A percentile compares a stretch with the other conserved stretches of the same genome.
phyloP scores from a whole-genome alignment of 2,329 filamentous ascomycete species.

The Alternaria alternata region DNA sequence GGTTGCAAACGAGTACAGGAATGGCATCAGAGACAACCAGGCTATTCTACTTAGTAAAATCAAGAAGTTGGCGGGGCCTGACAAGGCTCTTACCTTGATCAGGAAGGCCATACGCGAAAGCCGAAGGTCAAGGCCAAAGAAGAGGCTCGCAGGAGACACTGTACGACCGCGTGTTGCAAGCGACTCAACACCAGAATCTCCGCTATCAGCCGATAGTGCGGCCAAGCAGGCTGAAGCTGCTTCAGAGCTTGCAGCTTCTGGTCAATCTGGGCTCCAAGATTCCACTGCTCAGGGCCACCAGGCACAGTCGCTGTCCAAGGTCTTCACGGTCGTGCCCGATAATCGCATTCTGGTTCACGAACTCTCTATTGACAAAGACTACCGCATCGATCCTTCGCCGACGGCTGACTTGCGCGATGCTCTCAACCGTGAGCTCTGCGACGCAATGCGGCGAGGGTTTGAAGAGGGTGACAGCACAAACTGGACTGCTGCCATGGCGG shows the following conservation, averaged over 20 bases:
- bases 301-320: conserved; percentile 58
- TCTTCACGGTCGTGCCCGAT: conserved; percentile 71
- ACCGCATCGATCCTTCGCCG: conserved; percentile 69
- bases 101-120: conserved; percentile 77
- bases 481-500: conserved; percentile 75
- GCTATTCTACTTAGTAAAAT: conserved; percentile 80
- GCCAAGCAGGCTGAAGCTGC: conserved; percentile 50
- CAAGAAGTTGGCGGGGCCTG: conserved; percentile 76
- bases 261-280: conserved; percentile 14
- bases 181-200: conserved; percentile 40
- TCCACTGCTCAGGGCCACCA: conserved; percentile 42
- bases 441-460: conserved; percentile 68
- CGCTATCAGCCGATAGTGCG: conserved; percentile 36
- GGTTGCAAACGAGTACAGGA: conserved; percentile 77
- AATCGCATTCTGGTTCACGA: conserved; percentile 82
- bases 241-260: conserved; percentile 41
- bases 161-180: conserved; percentile 73
- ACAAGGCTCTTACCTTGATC: conserved; percentile 75
- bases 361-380: conserved; percentile 80
- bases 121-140: conserved; percentile 69
- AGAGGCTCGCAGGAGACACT: conserved; percentile 70
- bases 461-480: conserved; percentile 70
- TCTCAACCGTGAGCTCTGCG: conserved; percentile 66
- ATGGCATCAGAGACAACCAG: conserved; percentile 83
- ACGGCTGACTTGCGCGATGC: conserved; percentile 66